Evolutionary conservation across 1,284 basidiomycete species (phyloP).

Genomic region (Trichosporon sp.): DNA sequence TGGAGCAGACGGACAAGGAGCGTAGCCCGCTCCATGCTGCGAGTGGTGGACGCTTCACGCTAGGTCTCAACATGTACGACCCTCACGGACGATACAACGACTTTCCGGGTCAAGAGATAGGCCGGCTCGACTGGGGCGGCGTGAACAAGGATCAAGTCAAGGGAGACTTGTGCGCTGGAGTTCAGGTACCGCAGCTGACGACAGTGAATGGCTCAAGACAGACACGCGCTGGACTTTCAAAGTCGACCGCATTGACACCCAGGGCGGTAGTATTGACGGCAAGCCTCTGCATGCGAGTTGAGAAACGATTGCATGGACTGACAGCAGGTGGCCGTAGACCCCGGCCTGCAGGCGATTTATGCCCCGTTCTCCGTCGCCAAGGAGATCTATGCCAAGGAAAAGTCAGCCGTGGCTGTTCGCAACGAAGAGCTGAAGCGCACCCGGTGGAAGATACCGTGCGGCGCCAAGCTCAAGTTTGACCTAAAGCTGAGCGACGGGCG

Average conservation of each 20-base stretch:
- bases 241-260: conserved; percentile 28
- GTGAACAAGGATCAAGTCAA: conserved; percentile 26
- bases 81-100: conserved; percentile 8
- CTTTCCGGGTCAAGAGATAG: no score
- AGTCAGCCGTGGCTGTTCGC: conserved; percentile 15
- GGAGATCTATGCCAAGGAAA: conserved; percentile 23
- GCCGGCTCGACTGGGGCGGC: conserved; percentile 43
- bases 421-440: not conserved
- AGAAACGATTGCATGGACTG: not conserved
- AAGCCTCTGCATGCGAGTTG: not conserved
- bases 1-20: not conserved
- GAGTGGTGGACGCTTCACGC: conserved; percentile 14
- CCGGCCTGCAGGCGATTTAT: conserved; percentile 39
- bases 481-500: conserved; percentile 25
- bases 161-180: conserved; percentile 36
- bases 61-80: conserved; percentile 34
- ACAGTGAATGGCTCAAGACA: conserved; percentile 38
- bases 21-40: not conserved
- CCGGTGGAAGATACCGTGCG: conserved; percentile 40
- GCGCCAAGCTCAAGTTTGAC: conserved; percentile 30
- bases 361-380: conserved; percentile 32
- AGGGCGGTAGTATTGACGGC: conserved; percentile 14
- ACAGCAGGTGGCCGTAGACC: conserved; percentile 36
- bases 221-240: conserved; percentile 32
- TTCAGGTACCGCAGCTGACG: not conserved